A percentile compares a stretch with the other conserved stretches of the same genome.
These are phyloP conservation scores for Penicillium crystallinum DNA, from an alignment of 495 filamentous ascomycete species.

Conservation along the genomic window DNA sequence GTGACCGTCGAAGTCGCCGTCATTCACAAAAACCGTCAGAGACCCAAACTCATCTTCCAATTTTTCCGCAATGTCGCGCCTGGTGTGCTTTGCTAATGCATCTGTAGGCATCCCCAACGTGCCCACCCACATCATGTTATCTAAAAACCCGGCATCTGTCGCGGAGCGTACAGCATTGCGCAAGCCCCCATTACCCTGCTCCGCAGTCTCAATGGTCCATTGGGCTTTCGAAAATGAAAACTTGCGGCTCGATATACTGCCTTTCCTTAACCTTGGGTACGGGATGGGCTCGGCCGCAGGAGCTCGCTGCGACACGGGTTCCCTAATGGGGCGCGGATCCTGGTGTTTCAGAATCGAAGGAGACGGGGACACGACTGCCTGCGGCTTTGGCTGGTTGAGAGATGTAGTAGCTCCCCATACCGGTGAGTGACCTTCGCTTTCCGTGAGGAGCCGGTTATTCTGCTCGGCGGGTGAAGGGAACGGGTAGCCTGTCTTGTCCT, in stretches of 20 bases:
- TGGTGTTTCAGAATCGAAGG: conserved; percentile 66
- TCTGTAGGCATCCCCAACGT: conserved; percentile 91
- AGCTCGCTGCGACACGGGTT: conserved; percentile 21
- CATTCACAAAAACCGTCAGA: conserved; percentile 73
- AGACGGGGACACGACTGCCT: conserved; percentile 60
- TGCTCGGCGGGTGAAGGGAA: conserved; percentile 21
- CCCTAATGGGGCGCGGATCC: conserved; percentile 38
- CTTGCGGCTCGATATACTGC: conserved; percentile 40
- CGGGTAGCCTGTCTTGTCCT: conserved; percentile 29
- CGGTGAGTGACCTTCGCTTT: conserved; percentile 43
- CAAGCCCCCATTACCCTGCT: conserved; percentile 87
- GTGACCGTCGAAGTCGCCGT: conserved; percentile 86
- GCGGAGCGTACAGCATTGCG: conserved; percentile 81
- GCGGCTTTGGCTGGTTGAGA: conserved; percentile 70
- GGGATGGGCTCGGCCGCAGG: conserved; percentile 12
- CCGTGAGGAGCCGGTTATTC: conserved; percentile 25
- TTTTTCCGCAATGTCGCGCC: conserved; percentile 71
- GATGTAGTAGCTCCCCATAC: conserved; percentile 61
- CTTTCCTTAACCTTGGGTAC: conserved; percentile 8
- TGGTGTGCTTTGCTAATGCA: conserved; percentile 61
- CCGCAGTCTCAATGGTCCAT: conserved; percentile 79
- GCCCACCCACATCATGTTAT: conserved; percentile 79
- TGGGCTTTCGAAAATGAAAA: conserved; percentile 58
- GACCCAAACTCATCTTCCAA: conserved; percentile 76
- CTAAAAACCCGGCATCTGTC: conserved; percentile 54